Base-by-base conservation (phyloP, 2,329 filamentous ascomycete genomes). In the Leptodontidium sp. region DNA sequence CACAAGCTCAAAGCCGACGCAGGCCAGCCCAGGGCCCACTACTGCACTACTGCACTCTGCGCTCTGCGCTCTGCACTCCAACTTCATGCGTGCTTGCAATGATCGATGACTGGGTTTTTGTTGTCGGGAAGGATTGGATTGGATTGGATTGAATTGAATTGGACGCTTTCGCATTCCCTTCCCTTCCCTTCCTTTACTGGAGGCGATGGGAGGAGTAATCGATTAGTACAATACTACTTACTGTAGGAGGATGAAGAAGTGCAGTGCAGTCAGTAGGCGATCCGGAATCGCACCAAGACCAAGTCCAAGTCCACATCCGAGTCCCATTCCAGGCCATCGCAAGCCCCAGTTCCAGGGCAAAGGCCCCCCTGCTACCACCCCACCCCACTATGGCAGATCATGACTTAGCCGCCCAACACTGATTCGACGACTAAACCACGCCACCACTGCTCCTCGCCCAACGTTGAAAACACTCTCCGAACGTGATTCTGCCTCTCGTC, bases 401-500 rank as follows among this genome's bases (percentile, higher is more conserved):
- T 49, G n/a, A 38, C 47, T 58, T 40, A 55, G 40, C 47, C 61
- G 47, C 61, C 61, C 49, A 55, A 21, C 61, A 53, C 32, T 53
- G 47, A 64, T 53, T 40, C 32, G 53, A 58, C 7, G n/a, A 29
- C 53, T 58, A n/a, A 40, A 11, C 38, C 15, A 58, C 53, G 53
- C 53, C 53, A 40, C 53, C 53, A 40, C 17, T 5, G 21, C 49
- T 29, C 47, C n/a, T 35, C 15, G 43, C 32, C 45, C 65, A 55
- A 65, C 55, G 32, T 45, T 49, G 43, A 47, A 32, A 21, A 26
- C 26, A 50, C 38, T 24, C 57, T 11, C 61, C 64, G 43, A 52
- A 58, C 63, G 61, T 70, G 38, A 72, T 71, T 73, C 72, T 75
- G 68, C 75, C 69, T 73, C 64, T 64, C 61, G 40, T 65, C 66